Percentiles rank a stretch among this genome's conserved stretches.
phyloP scores from a whole-genome alignment of 1,139 yeast species.

The Hansenula lynferdii region DNA sequence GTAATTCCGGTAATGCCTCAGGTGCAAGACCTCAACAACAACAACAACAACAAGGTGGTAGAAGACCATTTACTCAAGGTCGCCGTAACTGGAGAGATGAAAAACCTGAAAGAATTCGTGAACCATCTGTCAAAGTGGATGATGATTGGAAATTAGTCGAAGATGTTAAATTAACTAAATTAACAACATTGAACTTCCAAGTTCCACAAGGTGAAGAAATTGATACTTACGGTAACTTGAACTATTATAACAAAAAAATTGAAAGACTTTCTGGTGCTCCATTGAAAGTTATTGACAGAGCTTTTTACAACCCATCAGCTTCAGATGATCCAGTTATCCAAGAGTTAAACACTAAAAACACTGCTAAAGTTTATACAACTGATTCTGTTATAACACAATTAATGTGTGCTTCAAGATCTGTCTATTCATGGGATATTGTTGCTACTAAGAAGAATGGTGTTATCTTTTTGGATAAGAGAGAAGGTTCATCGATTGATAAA shows the following conservation, averaged over 20 bases:
- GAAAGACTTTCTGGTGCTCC: conserved; percentile 38
- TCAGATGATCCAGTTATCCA: conserved; percentile 55
- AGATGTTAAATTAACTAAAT: conserved; percentile 50
- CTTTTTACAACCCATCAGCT: conserved; percentile 49
- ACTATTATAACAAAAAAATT: conserved; percentile 45
- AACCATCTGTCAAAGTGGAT: conserved; percentile 47
- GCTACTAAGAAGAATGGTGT: conserved; percentile 48
- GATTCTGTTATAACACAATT: conserved; percentile 53
- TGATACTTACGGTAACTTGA: conserved; percentile 42
- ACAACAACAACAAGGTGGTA: conserved; percentile 4
- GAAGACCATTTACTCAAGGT: conserved; percentile 5
- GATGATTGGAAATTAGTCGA: conserved; percentile 48
- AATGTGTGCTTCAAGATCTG: conserved; percentile 61
- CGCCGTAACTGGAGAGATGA: conserved; percentile 28
- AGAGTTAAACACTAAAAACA: conserved; percentile 33
- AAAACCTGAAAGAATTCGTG: conserved; percentile 42
- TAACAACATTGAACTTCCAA: conserved; percentile 49
- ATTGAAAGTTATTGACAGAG: conserved; percentile 42
- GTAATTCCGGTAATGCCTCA: conserved; percentile 1
- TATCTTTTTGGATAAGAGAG: conserved; percentile 57
- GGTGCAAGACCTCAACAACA: too few species aligned
- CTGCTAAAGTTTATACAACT: conserved; percentile 48
- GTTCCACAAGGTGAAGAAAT: conserved; percentile 39
- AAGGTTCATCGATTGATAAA: conserved; percentile 47
- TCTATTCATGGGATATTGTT: conserved; percentile 59